Conservation (phyloP, 352 stramenopile genomes). For the Pythium apleroticum region DNA sequence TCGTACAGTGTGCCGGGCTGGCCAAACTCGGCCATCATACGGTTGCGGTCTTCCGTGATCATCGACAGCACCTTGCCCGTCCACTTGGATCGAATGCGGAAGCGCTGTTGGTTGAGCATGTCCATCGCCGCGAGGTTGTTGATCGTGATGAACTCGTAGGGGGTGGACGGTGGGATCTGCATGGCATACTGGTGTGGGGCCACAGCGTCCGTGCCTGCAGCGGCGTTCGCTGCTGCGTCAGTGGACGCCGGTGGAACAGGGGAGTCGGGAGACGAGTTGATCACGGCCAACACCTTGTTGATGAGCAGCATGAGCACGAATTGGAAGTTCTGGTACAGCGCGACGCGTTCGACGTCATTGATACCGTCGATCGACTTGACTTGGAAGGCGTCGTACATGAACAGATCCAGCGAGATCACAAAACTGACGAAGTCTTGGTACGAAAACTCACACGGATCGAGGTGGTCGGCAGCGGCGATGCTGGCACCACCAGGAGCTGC, state of each 20-base stretch:
- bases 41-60: slow-evolving; percentile 60
- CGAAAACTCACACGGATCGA: slow-evolving; percentile 43
- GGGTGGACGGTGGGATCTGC: slow-evolving; percentile 46
- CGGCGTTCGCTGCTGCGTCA: not conserved
- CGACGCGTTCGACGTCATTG: slow-evolving; percentile 34
- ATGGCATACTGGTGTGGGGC: slow-evolving; percentile 40
- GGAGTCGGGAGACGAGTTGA: slow-evolving; percentile 35
- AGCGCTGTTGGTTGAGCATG: slow-evolving; percentile 47
- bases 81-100: slow-evolving; percentile 45
- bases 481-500: not conserved
- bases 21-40: slow-evolving; percentile 45
- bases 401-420: slow-evolving; percentile 46
- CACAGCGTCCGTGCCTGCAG: not conserved
- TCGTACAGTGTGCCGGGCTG: slow-evolving; percentile 43
- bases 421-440: slow-evolving; percentile 58
- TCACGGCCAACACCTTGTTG: slow-evolving; percentile 40
- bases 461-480: slow-evolving; percentile 8
- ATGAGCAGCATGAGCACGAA: slow-evolving; percentile 39
- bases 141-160: slow-evolving; percentile 54
- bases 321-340: slow-evolving; percentile 45
- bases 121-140: slow-evolving; percentile 53
- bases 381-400: slow-evolving; percentile 64
- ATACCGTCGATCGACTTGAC: slow-evolving; percentile 47
- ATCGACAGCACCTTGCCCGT: slow-evolving; percentile 46
- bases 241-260: slow-evolving; percentile 21